phyloP scores from a whole-genome alignment of 768 basidiomycete genomes.

The Serendipita sp. region DNA sequence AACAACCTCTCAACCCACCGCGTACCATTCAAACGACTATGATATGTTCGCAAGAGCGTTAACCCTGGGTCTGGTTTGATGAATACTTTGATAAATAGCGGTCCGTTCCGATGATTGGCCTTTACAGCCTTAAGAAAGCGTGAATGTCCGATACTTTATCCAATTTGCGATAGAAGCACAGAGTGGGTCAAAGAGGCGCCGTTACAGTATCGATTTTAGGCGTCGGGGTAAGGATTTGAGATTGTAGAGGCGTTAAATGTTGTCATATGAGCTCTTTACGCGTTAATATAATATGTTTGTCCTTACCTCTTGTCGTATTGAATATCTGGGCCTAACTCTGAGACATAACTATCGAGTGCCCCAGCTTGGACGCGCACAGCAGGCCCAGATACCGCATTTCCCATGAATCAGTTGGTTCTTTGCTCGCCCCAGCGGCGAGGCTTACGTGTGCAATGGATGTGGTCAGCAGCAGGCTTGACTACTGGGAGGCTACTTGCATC shows the following conservation, averaged over 20 bases:
- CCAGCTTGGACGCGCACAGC: conserved; percentile 56
- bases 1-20: background rate
- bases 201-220: background rate
- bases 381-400: conserved; percentile 58
- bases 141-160: conserved; percentile 25
- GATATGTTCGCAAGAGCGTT: conserved; percentile 49
- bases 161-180: background rate
- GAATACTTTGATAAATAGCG: conserved; percentile 38
- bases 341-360: conserved; percentile 79
- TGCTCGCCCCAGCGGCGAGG: background rate
- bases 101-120: conserved; percentile 69
- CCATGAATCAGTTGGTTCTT: conserved; percentile 30
- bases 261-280: background rate
- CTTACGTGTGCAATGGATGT: background rate
- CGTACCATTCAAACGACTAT: conserved; percentile 56
- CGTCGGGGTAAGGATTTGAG: no score
- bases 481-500: background rate
- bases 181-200: background rate
- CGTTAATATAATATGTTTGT: background rate
- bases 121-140: conserved; percentile 67
- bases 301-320: conserved; percentile 81
- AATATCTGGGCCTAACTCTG: conserved; percentile 73
- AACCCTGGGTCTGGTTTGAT: conserved; percentile 75
- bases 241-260: no score
- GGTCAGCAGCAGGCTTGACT: no score